Evolutionary conservation across 1,284 basidiomycete species (phyloP), one percentile per base, ranked within the genome.

Genomic region (Hemileia vastatrix): DNA sequence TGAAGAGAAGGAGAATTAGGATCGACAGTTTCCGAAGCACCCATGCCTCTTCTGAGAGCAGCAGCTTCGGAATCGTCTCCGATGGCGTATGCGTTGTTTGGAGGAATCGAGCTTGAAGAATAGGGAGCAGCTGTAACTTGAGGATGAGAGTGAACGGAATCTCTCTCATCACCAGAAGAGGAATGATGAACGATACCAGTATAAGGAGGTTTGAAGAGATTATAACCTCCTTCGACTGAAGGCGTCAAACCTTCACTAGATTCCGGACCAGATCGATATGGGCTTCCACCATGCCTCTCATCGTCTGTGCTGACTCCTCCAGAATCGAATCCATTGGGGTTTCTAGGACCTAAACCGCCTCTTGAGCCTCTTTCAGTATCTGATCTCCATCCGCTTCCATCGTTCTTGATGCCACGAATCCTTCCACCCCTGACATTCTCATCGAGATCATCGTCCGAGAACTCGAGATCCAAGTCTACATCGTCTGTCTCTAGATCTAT

Each of bases 181-280:
- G 36, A 40, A 40, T 9, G 36, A 40, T 40, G 15, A 15, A 40
- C 36, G 36, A 40, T 40, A 44, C 64, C 52, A 15, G 40, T 48
- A 50, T 68, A 71, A 4, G 70, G 70, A 3, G 70, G 69, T 61
- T 71, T 71, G 67, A 66, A 71, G 24, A 71, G 65, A 44, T 71
- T 71, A 65, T 71, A 70, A 53, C 70, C 70, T 6, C 70, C 69
- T 55, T 71, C 70, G 4, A 71, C 70, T 3, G 70, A 71, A 2
- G 70, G 69, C 8, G 70, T 71, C n/a, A 69, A 62, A 24, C 61
- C 36, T 40, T 40, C 36, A 15, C 36, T 40, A 11, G 36, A 40
- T 15, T 40, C 36, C 51, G 61, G 31, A 23, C 51, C 54, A 15
- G 48, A 19, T 24, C 27, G 44, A 23, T 21, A 33, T 6, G 19